Conservation (phyloP, 345 rosid species). For the Linum tenue region DNA sequence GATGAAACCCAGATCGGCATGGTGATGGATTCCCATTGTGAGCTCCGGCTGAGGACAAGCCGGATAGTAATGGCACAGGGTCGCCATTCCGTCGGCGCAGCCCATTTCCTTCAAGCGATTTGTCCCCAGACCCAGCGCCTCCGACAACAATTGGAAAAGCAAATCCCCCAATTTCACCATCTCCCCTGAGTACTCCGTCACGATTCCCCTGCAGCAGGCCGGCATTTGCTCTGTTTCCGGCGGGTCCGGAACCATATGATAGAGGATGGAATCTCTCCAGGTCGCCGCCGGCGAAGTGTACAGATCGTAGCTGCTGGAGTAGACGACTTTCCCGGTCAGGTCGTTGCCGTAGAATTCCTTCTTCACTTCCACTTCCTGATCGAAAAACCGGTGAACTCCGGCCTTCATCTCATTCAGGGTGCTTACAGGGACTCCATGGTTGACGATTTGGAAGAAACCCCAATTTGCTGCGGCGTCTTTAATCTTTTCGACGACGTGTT, state of each 20-base stretch:
- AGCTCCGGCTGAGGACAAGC: conserved; percentile 1
- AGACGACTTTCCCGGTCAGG: neutral
- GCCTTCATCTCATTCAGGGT: neutral
- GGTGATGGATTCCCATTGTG: neutral
- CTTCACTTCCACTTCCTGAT: neutral
- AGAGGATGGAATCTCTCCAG: neutral
- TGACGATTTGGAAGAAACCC: neutral
- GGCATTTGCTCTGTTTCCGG: neutral
- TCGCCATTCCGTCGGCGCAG: neutral
- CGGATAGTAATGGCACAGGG: neutral
- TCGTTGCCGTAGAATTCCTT: neutral
- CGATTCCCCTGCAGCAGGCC: neutral
- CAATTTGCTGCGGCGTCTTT: neutral
- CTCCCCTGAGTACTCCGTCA: neutral
- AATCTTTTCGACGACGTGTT: neutral
- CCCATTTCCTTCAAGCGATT: neutral
- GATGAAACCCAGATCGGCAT: neutral
- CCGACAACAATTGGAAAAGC: neutral
- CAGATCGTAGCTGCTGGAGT: neutral
- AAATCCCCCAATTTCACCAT: neutral
- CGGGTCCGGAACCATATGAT: neutral
- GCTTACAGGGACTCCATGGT: conserved; percentile 1
- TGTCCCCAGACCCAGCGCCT: neutral
- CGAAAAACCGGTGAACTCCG: neutral
- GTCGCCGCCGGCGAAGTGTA: neutral